Base-by-base conservation (phyloP, 768 basidiomycete species). In the Phanerochaete sordida region DNA sequence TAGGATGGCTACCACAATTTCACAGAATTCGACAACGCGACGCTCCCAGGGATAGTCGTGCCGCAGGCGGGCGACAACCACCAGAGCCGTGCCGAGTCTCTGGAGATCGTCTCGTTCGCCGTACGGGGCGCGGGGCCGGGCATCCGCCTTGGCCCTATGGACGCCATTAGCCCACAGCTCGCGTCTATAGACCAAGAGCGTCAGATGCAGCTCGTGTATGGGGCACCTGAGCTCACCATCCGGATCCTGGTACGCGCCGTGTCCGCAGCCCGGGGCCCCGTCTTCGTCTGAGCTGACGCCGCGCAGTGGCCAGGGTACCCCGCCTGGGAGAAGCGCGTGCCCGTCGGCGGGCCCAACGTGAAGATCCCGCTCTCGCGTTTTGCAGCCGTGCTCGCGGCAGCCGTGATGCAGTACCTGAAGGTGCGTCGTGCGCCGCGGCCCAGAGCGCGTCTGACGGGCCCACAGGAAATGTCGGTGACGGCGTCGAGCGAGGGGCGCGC, bases 301-400 rank as follows among this genome's bases (percentile, higher is more conserved):
- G 5, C 24, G 26, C 45, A 57, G 56, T 57, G 56, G 56, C 56
- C 56, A 28, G 56, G 56, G 30, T 57, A 57, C 28, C 27, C 56
- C 27, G 8, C 26, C 28, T 33, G 56, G 56, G 27, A 57, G 26
- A 15, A 33, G 21, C 21, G 28, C 8, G 11, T 9, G 28, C 5
- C 33, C 2, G 11, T 23, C 5, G 51, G 33, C 6, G 33, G 33
- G 27, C 9, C 5, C 8, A 53, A 53, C 31, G 51, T 16, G 6
- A 4, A 28, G 21, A 12, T 53, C 4, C 28, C 51, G 6, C 33
- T 31, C 13, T 11, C 21, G 33, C 19, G 31, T 35, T 35, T 53
- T 3, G 51, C 28, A 28, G 27, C 27, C 23, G 4, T 51, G 49
- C 11, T 30, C 23, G 49, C 49, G 7, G 16, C 8, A 4, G 27